These are phyloP conservation scores for Leishmania gerbilli DNA, from an alignment of 208 protist genomes.

Conservation along the genomic window DNA sequence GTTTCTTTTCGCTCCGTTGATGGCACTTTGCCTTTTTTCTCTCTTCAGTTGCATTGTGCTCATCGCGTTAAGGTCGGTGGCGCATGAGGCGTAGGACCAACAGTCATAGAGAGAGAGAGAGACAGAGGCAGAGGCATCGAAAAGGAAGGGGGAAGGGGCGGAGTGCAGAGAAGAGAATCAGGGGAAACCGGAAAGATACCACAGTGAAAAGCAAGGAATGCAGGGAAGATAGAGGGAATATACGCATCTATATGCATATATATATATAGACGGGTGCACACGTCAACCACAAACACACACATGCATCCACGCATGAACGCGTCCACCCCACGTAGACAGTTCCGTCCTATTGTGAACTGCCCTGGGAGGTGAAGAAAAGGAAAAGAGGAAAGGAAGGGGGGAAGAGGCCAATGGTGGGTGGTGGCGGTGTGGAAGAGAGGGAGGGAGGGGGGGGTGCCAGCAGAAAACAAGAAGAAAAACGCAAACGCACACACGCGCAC, in stretches of 20 bases:
- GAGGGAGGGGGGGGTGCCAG: not conserved
- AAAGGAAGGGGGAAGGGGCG: not conserved
- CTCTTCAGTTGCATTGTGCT: not conserved
- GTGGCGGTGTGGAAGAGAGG: not conserved
- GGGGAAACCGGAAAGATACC: not conserved
- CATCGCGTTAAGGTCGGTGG: not conserved
- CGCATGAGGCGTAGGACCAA: not conserved
- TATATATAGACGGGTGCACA: not conserved
- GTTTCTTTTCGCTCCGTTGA: no score
- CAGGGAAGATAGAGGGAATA: not conserved
- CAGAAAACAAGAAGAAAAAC: not conserved
- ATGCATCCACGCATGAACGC: not conserved
- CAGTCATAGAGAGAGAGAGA: not conserved
- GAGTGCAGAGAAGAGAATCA: not conserved
- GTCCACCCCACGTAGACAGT: not conserved
- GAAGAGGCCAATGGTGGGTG: not conserved
- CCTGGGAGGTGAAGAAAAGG: not conserved
- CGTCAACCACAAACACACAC: not conserved
- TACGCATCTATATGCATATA: not conserved
- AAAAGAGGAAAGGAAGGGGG: not conserved
- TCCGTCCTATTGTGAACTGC: constrained; percentile 2
- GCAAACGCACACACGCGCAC: not conserved
- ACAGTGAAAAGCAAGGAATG: not conserved
- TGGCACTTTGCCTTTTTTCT: not conserved
- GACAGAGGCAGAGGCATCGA: no score